Evolutionary conservation across 2,329 filamentous ascomycete species (phyloP), one percentile per base, ranked within the genome.

Genomic region (Penicillium sp.): DNA sequence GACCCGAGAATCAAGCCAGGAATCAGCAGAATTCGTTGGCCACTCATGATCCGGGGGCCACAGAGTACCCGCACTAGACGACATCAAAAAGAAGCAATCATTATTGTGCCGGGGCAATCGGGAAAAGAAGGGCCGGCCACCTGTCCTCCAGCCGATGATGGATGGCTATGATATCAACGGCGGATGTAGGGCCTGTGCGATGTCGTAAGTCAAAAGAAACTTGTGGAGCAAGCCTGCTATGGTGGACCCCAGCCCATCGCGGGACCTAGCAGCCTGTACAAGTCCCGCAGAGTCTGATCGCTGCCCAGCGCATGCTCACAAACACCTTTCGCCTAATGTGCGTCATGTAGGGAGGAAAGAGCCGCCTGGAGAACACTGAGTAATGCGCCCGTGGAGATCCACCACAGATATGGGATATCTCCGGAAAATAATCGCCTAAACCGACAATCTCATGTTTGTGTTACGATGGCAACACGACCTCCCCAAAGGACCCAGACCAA

Each of bases 81-180:
- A 27, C 6, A 29, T 30, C 17, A 13, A 29, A 30, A 42, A 42
- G 21, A 42, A 42, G 39, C 39, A 29, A 29, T 18, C 10, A 29
- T 30, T 20, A 21, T 42, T n/a, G 21, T 15, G n/a, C 18, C 17
- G 15, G 41, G 20, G 13, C 13, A 20, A 2, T 10, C n/a, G 15
- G 12, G 27, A 24, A 18, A 34, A 26, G 15, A 17, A 44, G 23
- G 12, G 4, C 23, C 39, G 8, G 5, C 23, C n/a, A 37, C 8
- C 39, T 41, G n/a, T 17, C 24, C 17, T 20, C 39, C 15, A 29
- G 9, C 36, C 17, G 9, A 52, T 50, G 41, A 40, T 45, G 5
- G 41, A 40, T 45, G 5, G 9, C 18, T 40, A 20, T 52, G 53
- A 46, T 51, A 58, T 56, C 44, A 56, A 40, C 26, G n/a, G 30